Base-by-base conservation (phyloP, 441 rosid species). In the Gossypium lobatum region DNA sequence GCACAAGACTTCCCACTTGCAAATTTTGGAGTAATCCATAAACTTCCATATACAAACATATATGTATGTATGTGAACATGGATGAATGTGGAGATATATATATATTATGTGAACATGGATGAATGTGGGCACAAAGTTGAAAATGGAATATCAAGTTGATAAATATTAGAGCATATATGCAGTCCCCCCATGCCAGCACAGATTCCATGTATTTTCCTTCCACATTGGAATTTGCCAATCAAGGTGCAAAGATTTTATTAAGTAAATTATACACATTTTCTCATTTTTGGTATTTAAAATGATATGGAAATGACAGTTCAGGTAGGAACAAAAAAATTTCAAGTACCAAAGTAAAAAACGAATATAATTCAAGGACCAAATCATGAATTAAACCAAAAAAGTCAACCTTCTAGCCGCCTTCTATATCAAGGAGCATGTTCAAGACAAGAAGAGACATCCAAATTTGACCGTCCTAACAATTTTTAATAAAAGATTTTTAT, bases 1-100 rank as follows among this genome's bases (percentile, higher is more conserved):
- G 46, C 66, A 75, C 81, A 78, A 71, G 79, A 79, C 45, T 78
- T 62, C 42, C 65, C 37, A 75, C 84, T 63, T 14, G 76, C 48
- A 60, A 70, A 42, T 53, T 28, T 34, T 17, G 2, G 13, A 20
- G 60, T 14, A 21, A 17, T 9, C 2, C 25, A 52, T 20, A n/a
- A 61, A 52, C 63, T 14, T 4, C 17, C 53, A 48, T 48, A 14
- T 14, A 26, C 1, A 46, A 2, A 11, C 14, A 45, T 45, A 46
- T 11, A 46, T 46, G 4, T 46, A 46, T 46, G 14, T 11, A 11
- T 46, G 14, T 46, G 4, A 31, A 31, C 37, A 31, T 31, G 37
- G 37, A 5, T 31, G 37, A 31, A 4, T 3, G 14, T 46, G 11
- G 11, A 2, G 11, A 10, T 45, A 10, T 45, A 46, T 11, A 45